Evolutionary conservation across 495 filamentous ascomycete genomes (phyloP), one percentile per base, ranked within the genome.

Genomic region (Apodospora peruviana): DNA sequence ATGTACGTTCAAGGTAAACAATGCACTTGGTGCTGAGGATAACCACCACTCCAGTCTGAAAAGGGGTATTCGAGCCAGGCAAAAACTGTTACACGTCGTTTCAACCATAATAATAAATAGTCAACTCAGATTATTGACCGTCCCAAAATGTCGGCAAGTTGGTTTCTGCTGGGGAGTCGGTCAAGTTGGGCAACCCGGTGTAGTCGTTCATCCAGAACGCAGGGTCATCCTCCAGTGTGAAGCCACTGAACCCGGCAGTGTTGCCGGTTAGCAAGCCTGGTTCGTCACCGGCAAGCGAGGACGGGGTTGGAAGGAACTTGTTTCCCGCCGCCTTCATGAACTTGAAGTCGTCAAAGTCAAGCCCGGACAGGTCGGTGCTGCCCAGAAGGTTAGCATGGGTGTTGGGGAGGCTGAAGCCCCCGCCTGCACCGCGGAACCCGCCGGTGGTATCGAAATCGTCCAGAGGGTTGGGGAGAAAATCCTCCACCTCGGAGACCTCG

Each of bases 401-500:
- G 47, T 79, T 66, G 43, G 75, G 71, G 14, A 80, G 65, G 55
- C 75, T 78, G 51, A 72, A 80, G 18, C 52, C 57, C 43, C 53
- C 65, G 46, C 58, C 52, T 14, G 82, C 71, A 56, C 68, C 79
- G 50, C 74, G 58, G 39, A 75, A 81, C 39, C 71, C 67, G 47
- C 79, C 72, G 47, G 76, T 55, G 11, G 61, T 70, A 52, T 80
- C 72, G 23, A 73, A 78, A 7, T 77, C 71, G 43, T 81, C 79
- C 48, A 78, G 76, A 46, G 76, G 72, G 50, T 73, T 77, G n/a
- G 74, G 64, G 39, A 71, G 57, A 56, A 76, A 75, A 41, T 90
- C 86, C 45, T 87, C 86, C 12, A 79, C 79, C 63, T 89, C 86
- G 12, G 86, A 89, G 23, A 85, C 79, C 51, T 88, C 85, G 24